phyloP scores from a whole-genome alignment of 2,329 filamentous ascomycete genomes.

The Ophiosphaerella narmari region DNA sequence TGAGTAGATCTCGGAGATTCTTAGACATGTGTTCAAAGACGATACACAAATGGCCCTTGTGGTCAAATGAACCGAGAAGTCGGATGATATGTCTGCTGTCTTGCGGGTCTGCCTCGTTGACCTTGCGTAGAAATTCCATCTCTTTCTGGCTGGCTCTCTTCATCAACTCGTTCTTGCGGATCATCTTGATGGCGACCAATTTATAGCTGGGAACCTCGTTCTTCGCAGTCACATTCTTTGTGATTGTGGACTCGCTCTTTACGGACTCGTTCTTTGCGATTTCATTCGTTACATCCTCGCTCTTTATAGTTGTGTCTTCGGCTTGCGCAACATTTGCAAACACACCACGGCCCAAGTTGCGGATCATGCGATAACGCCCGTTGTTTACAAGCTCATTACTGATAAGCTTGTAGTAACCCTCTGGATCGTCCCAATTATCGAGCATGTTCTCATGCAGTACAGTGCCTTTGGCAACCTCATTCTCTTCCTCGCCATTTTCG shows the following conservation, averaged over 20 bases:
- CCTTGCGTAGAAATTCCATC: slow-evolving; percentile 87
- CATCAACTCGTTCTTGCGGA: slow-evolving; percentile 94
- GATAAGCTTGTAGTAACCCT: slow-evolving; percentile 96
- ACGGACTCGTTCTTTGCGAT: no score
- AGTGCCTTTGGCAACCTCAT: slow-evolving; percentile 29
- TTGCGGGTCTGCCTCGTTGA: slow-evolving; percentile 83
- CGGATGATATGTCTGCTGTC: slow-evolving; percentile 91
- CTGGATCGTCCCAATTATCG: slow-evolving; percentile 90
- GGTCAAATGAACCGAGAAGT: slow-evolving; percentile 85
- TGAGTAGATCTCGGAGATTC: slow-evolving; percentile 90
- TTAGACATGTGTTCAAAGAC: slow-evolving; percentile 86
- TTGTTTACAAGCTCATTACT: slow-evolving; percentile 87
- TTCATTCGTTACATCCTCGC: slow-evolving; percentile 42
- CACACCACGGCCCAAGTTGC: slow-evolving; percentile 89
- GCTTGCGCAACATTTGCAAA: slow-evolving; percentile 96
- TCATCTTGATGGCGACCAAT: slow-evolving; percentile 95
- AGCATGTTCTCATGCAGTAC: slow-evolving; percentile 73
- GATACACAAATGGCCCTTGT: slow-evolving; percentile 94
- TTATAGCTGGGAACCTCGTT: slow-evolving; percentile 53
- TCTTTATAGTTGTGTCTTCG: slow-evolving; percentile 34
- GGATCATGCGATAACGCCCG: slow-evolving; percentile 84
- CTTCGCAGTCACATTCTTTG: slow-evolving; percentile 1
- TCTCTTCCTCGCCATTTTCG: slow-evolving; percentile 64
- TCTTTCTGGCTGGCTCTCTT: slow-evolving; percentile 92
- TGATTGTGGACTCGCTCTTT: no score